A percentile compares a stretch with the other conserved stretches of the same genome.
These are phyloP conservation scores for Metschnikowia picachoensis DNA, from an alignment of 805 yeast species.

Conservation along the genomic window DNA sequence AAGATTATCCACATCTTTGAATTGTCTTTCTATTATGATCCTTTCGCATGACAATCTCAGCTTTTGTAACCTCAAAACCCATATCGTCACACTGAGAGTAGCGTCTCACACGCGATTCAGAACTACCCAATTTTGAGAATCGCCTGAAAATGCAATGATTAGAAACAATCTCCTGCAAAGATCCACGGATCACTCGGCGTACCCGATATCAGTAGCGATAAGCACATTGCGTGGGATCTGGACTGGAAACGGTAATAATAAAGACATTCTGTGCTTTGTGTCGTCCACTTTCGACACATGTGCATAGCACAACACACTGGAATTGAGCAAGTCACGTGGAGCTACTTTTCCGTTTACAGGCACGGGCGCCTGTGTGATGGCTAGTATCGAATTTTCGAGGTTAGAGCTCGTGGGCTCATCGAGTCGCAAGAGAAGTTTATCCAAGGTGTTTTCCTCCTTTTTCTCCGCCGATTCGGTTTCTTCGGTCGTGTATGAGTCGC, in stretches of 20 bases:
- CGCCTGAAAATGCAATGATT: no score
- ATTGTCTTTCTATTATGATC: no score
- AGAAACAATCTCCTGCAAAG: neutral
- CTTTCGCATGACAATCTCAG: no score
- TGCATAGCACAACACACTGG: conserved; percentile 75
- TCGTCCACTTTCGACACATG: conserved; percentile 75
- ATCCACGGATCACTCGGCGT: conserved; percentile 54
- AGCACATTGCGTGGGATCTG: conserved; percentile 71
- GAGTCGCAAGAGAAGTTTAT: conserved; percentile 32
- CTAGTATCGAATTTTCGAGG: conserved; percentile 74
- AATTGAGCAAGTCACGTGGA: conserved; percentile 47
- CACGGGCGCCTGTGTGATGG: conserved; percentile 42
- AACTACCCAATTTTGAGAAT: no score
- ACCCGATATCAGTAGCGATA: conserved; percentile 74
- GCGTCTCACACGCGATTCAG: no score
- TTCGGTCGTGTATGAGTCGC: conserved; percentile 37
- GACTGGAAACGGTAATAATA: conserved; percentile 86
- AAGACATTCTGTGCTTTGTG: conserved; percentile 57
- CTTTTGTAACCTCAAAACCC: no score
- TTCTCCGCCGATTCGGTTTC: conserved; percentile 17
- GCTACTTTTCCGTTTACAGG: conserved; percentile 33
- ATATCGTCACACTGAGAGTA: no score
- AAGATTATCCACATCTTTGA: no score
- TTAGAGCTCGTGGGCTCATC: conserved; percentile 47
- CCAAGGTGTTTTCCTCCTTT: conserved; percentile 27